These are phyloP conservation scores for Diutina catenulata DNA, from an alignment of 1,139 yeast genomes.

Conservation along the genomic window DNA sequence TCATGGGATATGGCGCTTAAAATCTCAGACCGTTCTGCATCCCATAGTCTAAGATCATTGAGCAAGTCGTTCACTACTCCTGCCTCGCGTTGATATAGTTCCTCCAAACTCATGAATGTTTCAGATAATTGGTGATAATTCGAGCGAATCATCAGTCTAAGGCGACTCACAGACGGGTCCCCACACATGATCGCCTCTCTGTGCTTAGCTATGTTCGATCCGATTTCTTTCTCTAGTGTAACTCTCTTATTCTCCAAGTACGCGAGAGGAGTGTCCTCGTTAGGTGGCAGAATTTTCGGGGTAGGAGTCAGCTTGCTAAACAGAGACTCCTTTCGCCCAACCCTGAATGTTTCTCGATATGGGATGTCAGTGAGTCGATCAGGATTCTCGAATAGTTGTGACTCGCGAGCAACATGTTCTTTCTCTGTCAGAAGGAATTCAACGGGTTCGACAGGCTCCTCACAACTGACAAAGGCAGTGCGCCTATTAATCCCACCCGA, in stretches of 20 bases:
- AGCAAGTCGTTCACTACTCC: neutral
- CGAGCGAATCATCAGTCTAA: neutral
- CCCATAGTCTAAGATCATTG: neutral
- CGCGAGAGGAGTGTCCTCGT: neutral
- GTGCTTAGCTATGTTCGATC: neutral
- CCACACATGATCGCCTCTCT: neutral
- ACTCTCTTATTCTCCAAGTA: neutral
- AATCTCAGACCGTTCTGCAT: neutral
- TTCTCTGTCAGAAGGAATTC: neutral
- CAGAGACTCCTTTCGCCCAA: neutral
- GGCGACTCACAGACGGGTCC: neutral
- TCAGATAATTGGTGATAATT: neutral
- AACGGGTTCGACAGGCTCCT: neutral
- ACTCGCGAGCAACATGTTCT: slow-evolving; percentile 1
- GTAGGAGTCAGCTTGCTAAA: neutral
- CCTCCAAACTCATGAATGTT: neutral
- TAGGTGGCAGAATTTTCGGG: no score
- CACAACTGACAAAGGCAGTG: neutral
- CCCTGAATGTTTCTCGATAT: neutral
- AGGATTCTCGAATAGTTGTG: slow-evolving; percentile 2
- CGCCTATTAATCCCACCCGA: neutral
- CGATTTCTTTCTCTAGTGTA: neutral
- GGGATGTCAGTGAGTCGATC: neutral
- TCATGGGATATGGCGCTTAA: neutral
- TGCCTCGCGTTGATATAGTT: neutral